Conservation (phyloP, 352 stramenopile species). For the Phytophthora brassicae region DNA sequence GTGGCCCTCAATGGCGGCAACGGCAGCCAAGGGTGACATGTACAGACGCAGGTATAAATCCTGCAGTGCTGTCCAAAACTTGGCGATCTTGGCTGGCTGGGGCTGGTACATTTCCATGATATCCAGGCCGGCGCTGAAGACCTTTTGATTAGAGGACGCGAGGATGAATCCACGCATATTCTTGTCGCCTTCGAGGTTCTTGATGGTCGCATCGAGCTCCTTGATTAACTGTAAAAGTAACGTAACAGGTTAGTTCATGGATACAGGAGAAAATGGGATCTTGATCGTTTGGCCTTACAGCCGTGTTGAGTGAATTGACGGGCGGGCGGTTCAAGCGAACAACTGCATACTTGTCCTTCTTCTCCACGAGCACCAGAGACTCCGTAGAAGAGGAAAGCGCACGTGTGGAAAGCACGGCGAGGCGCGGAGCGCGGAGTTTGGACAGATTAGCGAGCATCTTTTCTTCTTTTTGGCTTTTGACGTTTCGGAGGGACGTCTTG, state of each 20-base stretch:
- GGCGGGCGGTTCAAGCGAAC: conserved; percentile 79
- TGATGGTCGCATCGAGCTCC: conserved; percentile 68
- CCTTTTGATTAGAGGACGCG: conserved; percentile 67
- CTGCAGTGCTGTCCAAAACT: conserved; percentile 93
- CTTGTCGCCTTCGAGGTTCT: conserved; percentile 77
- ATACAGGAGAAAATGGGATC: neutral
- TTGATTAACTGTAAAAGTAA: conserved; percentile 61
- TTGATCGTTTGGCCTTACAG: conserved; percentile 27
- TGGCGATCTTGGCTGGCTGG: conserved; percentile 56
- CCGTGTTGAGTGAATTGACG: conserved; percentile 82
- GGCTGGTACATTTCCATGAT: conserved; percentile 93
- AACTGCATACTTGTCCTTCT: conserved; percentile 70
- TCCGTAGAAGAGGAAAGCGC: conserved; percentile 38
- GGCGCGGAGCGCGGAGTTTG: conserved; percentile 12
- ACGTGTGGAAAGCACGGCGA: conserved; percentile 14
- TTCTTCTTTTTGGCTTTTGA: neutral
- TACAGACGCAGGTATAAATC: conserved; percentile 93
- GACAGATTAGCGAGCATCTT: conserved; percentile 22
- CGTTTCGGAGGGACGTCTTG: neutral
- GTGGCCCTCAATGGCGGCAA: conserved; percentile 92
- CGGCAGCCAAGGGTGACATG: conserved; percentile 82
- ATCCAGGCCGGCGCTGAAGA: conserved; percentile 93
- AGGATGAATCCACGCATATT: conserved; percentile 73
- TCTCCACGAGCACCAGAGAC: conserved; percentile 74
- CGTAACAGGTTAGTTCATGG: no score